A percentile compares a stretch with the other conserved stretches of the same genome.
These are phyloP conservation scores for Polyporus tsugae DNA, from an alignment of 1,284 basidiomycete species.

Conservation along the genomic window DNA sequence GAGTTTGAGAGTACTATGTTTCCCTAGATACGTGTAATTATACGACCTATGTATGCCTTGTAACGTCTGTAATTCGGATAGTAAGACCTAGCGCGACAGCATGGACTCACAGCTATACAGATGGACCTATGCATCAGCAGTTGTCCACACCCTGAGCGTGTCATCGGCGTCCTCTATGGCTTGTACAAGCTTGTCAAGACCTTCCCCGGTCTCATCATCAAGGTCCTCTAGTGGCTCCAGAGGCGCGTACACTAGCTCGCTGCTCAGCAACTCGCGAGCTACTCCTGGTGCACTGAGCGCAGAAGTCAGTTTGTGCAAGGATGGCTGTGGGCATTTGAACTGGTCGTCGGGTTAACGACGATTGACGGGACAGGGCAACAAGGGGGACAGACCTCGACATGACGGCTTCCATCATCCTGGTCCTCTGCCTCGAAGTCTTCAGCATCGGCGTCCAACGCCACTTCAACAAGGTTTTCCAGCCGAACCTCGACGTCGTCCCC, in stretches of 20 bases:
- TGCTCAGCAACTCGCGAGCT: conserved; percentile 54
- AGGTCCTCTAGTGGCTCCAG: conserved; percentile 48
- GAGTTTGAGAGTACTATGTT: background rate
- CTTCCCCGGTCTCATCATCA: conserved; percentile 50
- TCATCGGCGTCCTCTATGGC: conserved; percentile 71
- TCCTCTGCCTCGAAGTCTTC: conserved; percentile 61
- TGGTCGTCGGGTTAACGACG: conserved; percentile 5
- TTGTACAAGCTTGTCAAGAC: conserved; percentile 58
- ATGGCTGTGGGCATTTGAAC: conserved; percentile 21
- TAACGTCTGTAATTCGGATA: conserved; percentile 21
- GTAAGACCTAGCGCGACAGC: background rate
- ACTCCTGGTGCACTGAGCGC: conserved; percentile 51
- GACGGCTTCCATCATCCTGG: conserved; percentile 43
- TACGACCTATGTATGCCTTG: conserved; percentile 25
- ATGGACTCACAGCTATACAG: background rate
- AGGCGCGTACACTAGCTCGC: conserved; percentile 67
- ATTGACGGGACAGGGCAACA: background rate
- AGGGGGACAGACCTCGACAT: conserved; percentile 52
- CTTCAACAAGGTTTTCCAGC: conserved; percentile 58
- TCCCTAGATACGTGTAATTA: conserved; percentile 20
- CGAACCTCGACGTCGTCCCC: conserved; percentile 54
- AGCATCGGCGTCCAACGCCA: conserved; percentile 58
- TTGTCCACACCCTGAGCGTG: conserved; percentile 70
- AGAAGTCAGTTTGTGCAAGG: conserved; percentile 60
- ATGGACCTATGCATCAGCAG: conserved; percentile 42